phyloP scores from a whole-genome alignment of 371 early-diverging fungal genomes.

The Mucor circinelloides region DNA sequence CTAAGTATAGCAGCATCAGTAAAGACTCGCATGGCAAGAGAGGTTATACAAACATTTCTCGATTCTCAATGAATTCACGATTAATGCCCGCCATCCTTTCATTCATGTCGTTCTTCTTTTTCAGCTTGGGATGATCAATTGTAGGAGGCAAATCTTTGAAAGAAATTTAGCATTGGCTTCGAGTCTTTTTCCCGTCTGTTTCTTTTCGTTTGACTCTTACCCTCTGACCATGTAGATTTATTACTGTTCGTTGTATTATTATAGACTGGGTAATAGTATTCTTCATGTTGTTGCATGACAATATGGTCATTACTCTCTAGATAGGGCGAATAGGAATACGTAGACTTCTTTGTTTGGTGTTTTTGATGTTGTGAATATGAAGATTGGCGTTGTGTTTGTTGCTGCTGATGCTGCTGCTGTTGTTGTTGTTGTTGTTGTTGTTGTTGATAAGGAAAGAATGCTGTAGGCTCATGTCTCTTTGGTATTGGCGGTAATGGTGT shows the following conservation, averaged over 20 bases:
- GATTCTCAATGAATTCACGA: slow-evolving; percentile 22
- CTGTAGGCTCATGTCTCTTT: background rate
- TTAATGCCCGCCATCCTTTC: slow-evolving; percentile 18
- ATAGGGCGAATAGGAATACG: background rate
- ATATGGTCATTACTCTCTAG: background rate
- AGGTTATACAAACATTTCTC: slow-evolving; percentile 10
- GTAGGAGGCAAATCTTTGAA: background rate
- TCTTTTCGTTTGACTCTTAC: background rate
- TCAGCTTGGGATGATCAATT: slow-evolving; percentile 2
- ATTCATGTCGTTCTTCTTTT: slow-evolving; percentile 16
- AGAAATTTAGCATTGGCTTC: background rate
- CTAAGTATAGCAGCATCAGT: background rate
- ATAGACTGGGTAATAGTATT: slow-evolving; percentile 2
- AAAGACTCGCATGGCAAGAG: background rate
- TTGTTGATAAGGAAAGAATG: background rate
- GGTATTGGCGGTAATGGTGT: background rate
- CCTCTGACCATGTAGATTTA: slow-evolving; percentile 2
- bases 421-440: background rate
- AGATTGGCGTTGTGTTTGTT: background rate
- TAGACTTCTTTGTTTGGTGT: background rate
- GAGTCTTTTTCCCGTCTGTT: no score
- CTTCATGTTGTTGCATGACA: slow-evolving; percentile 4
- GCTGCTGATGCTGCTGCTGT: background rate
- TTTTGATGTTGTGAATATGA: background rate
- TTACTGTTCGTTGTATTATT: background rate